Evolutionary conservation across 345 rosid species (phyloP).

Genomic region (Aquilaria malaccensis): DNA sequence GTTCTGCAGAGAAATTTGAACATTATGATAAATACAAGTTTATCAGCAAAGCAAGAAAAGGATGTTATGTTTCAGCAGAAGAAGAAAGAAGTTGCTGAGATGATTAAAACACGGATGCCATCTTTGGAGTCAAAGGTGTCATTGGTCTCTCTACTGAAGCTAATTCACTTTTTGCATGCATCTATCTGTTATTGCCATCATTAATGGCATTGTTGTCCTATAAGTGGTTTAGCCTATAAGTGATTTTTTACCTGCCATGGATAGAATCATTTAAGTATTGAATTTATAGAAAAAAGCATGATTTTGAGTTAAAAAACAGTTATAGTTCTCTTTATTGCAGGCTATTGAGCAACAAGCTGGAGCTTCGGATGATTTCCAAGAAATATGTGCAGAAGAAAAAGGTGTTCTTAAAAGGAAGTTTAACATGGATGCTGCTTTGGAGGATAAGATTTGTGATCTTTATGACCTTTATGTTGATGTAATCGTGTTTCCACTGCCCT

Average conservation of each 20-base stretch:
- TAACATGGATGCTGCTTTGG: conserved; percentile 62
- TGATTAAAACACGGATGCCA: conserved; percentile 50
- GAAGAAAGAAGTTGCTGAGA: conserved; percentile 77
- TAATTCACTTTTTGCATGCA: too few relatives aligned
- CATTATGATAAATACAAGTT: conserved; percentile 58
- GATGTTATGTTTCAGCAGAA: conserved; percentile 70
- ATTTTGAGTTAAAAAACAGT: not conserved
- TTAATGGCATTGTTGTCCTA: not conserved
- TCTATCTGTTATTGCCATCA: too few relatives aligned
- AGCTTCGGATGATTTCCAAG: conserved; percentile 68
- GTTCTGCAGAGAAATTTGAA: conserved; percentile 75
- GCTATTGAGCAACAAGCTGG: conserved; percentile 50
- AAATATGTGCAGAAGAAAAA: conserved; percentile 43
- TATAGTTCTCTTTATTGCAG: conserved; percentile 24
- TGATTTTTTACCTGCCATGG: not conserved
- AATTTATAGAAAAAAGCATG: not conserved
- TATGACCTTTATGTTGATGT: conserved; percentile 92
- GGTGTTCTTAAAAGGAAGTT: conserved; percentile 41
- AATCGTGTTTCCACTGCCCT: not conserved
- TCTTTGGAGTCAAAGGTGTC: conserved; percentile 58
- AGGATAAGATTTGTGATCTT: conserved; percentile 89
- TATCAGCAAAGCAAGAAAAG: conserved; percentile 75
- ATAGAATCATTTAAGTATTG: not conserved
- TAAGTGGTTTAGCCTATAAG: not conserved
- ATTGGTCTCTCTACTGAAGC: conserved; percentile 3